These are phyloP conservation scores for Trapa incisa DNA, from an alignment of 345 rosid species.

Conservation along the genomic window DNA sequence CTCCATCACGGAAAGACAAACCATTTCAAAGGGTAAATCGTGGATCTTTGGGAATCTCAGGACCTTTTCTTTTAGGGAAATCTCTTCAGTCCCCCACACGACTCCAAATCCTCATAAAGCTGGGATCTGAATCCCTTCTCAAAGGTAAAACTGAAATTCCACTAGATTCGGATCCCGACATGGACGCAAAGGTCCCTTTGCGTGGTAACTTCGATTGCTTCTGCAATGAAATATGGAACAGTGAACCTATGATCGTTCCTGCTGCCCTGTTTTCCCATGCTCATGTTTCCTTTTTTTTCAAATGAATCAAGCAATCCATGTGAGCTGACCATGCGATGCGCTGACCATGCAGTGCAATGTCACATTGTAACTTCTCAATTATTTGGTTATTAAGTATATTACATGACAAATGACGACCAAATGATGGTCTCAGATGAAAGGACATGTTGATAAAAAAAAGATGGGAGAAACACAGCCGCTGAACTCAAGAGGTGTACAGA, in stretches of 20 bases:
- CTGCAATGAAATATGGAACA: not conserved
- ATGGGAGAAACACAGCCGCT: not conserved
- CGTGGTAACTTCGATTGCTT: not conserved
- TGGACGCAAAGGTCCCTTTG: no score
- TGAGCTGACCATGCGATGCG: no score
- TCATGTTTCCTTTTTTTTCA: not conserved
- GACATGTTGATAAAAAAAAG: not conserved
- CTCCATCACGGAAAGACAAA: not conserved
- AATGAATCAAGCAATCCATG: no score
- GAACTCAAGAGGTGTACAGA: not conserved
- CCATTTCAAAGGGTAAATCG: not conserved
- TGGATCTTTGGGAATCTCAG: not conserved
- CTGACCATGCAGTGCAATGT: not conserved
- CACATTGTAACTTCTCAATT: not conserved
- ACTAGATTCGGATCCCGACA: no score
- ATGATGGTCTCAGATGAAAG: not conserved
- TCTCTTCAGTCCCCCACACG: constrained; percentile 4
- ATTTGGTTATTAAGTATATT: not conserved
- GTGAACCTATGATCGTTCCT: not conserved
- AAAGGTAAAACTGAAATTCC: no score
- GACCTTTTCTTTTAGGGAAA: constrained; percentile 2
- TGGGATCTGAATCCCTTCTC: no score
- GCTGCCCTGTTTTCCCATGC: not conserved
- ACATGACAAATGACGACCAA: constrained; percentile 1
- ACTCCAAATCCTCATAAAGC: not conserved